Percentiles rank a stretch among this genome's conserved stretches.
Conservation (phyloP, 192 early-diverging fungal species). For the Chytriomyces hyalinus region DNA sequence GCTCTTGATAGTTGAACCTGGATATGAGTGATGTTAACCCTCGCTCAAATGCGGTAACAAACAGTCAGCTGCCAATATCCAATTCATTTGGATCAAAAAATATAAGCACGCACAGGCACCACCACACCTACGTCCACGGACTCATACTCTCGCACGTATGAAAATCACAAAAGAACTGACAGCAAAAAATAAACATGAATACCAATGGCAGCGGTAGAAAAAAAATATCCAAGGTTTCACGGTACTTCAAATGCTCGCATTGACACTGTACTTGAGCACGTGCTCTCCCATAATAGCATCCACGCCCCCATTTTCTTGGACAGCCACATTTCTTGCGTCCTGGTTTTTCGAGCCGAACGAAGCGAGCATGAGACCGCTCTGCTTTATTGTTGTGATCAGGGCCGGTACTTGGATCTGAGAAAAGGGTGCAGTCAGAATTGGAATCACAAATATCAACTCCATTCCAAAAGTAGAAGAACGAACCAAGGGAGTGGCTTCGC, state of each 20-base stretch:
- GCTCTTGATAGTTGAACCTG: too few species aligned
- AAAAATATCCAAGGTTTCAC: too few species aligned
- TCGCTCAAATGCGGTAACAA: too few species aligned
- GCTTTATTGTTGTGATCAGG: conserved; percentile 90
- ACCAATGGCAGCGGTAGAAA: too few species aligned
- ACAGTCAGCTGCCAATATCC: too few species aligned
- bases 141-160: too few species aligned
- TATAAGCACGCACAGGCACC: too few species aligned
- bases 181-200: too few species aligned
- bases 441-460: conserved; percentile 3
- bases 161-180: too few species aligned
- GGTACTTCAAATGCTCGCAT: conserved; percentile 13
- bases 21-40: too few species aligned
- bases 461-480: conserved; percentile 8
- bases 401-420: conserved; percentile 86
- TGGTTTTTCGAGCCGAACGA: conserved; percentile 88
- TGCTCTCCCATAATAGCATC: conserved; percentile 85
- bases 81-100: too few species aligned
- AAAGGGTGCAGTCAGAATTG: neutral
- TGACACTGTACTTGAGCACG: conserved; percentile 60
- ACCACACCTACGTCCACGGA: too few species aligned
- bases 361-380: conserved; percentile 87
- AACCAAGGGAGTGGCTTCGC: conserved; percentile 87
- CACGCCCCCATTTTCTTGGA: conserved; percentile 84
- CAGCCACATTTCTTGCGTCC: conserved; percentile 59